phyloP scores from a whole-genome alignment of 1,284 basidiomycete genomes.

The Ceratorhiza oryzae-sativae region DNA sequence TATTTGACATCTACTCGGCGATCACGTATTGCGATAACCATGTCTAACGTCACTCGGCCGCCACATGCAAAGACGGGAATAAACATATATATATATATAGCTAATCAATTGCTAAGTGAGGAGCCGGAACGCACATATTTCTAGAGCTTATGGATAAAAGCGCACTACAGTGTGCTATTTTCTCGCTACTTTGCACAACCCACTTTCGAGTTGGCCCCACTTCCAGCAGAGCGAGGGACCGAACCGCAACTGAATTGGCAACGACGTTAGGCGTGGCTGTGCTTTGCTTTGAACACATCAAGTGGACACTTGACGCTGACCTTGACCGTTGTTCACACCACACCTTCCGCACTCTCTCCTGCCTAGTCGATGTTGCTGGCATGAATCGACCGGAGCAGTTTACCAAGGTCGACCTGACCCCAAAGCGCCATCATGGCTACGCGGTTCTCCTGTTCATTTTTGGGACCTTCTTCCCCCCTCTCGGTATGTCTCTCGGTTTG shows the following conservation, averaged over 20 bases:
- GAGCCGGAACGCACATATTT: too few species aligned
- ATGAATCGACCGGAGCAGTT: constrained; percentile 46
- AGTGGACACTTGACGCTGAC: constrained; percentile 14
- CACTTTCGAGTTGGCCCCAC: too few species aligned
- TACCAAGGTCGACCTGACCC: constrained; percentile 68
- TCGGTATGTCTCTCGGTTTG: constrained; percentile 66
- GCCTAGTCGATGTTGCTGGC: constrained; percentile 10
- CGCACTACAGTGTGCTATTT: too few species aligned
- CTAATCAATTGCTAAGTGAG: too few species aligned
- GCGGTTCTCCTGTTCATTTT: constrained; percentile 81
- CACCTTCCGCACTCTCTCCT: not conserved
- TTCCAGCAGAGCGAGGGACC: too few species aligned
- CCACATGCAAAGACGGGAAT: too few species aligned
- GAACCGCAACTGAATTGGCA: not conserved
- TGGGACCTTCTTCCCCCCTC: constrained; percentile 83
- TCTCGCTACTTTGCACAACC: too few species aligned
- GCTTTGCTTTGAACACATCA: not conserved
- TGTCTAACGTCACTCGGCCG: too few species aligned
- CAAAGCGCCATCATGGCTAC: constrained; percentile 83
- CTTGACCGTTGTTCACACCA: not conserved
- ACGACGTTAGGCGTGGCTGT: constrained; percentile 1
- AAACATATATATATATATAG: too few species aligned
- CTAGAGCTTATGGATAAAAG: too few species aligned
- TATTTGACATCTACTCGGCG: too few species aligned
- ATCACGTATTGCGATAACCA: too few species aligned